Evolutionary conservation across 1,139 yeast species (phyloP).

Genomic region (Suhomyces bribrorum): DNA sequence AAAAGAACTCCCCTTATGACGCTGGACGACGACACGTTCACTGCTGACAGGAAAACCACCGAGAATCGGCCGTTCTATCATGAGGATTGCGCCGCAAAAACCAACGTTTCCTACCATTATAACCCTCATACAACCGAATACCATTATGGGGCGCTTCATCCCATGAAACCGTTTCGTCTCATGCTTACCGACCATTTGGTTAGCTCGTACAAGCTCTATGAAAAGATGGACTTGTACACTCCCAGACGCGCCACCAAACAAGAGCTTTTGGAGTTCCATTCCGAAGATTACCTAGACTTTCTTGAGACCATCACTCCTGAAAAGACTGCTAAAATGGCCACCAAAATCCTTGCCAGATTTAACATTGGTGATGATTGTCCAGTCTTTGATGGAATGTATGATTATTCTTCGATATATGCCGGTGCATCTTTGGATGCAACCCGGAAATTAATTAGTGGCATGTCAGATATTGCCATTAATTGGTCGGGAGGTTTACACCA

Average conservation of each 20-base stretch:
- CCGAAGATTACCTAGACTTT: constrained; percentile 85
- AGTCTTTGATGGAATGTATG: constrained; percentile 91
- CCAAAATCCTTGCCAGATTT: constrained; percentile 64
- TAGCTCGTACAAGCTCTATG: constrained; percentile 79
- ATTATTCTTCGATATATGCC: constrained; percentile 81
- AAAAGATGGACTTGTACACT: constrained; percentile 84
- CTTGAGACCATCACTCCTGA: constrained; percentile 82
- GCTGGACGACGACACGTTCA: constrained; percentile 32
- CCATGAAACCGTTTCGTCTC: constrained; percentile 96
- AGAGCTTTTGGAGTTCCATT: constrained; percentile 78
- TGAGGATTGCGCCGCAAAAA: constrained; percentile 32
- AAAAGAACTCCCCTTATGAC: background rate
- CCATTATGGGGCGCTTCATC: constrained; percentile 91
- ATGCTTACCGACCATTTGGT: constrained; percentile 94
- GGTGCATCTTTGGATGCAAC: constrained; percentile 96
- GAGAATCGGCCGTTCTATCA: constrained; percentile 62
- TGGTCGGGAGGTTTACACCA: constrained; percentile 98
- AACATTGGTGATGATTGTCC: constrained; percentile 98
- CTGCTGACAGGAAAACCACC: constrained; percentile 58
- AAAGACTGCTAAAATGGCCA: constrained; percentile 59
- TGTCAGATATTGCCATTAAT: constrained; percentile 93
- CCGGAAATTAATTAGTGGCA: constrained; percentile 76
- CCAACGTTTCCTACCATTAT: constrained; percentile 82
- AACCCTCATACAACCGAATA: constrained; percentile 80
- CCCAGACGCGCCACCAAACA: constrained; percentile 81